These are phyloP conservation scores for Akanthomyces muscarius DNA, from an alignment of 2,329 filamentous ascomycete genomes.

Conservation along the genomic window DNA sequence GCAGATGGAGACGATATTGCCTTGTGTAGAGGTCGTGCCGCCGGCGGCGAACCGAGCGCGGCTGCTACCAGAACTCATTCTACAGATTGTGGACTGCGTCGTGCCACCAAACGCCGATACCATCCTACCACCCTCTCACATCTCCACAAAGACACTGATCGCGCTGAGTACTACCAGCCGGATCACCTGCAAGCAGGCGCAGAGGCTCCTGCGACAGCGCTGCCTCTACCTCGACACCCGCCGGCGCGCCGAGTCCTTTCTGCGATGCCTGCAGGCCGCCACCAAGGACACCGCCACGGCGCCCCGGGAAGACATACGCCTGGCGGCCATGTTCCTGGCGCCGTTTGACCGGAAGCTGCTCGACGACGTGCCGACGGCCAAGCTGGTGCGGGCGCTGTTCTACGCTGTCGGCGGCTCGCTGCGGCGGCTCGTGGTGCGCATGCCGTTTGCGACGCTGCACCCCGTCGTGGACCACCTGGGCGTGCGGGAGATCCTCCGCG, in stretches of 20 bases:
- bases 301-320: constrained; percentile 18
- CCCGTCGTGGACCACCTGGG: constrained; percentile 39
- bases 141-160: constrained; percentile 34
- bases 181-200: constrained; percentile 31
- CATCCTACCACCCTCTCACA: constrained; percentile 28
- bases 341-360: constrained; percentile 33
- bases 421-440: constrained; percentile 43
- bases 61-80: constrained; percentile 19
- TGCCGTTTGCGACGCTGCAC: constrained; percentile 43
- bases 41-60: not conserved
- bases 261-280: not conserved
- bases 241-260: not conserved
- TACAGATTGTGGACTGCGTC: constrained; percentile 19
- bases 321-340: constrained; percentile 40
- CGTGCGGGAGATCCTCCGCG: constrained; percentile 37
- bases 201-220: constrained; percentile 31
- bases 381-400: constrained; percentile 40
- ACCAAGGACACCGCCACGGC: not conserved
- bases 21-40: not conserved
- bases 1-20: not conserved
- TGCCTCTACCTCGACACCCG: constrained; percentile 30
- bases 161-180: constrained; percentile 34
- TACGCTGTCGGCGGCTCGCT: constrained; percentile 37
- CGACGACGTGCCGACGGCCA: constrained; percentile 38
- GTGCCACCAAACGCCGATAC: constrained; percentile 7